These are phyloP conservation scores for Dothistroma pini DNA, from an alignment of 2,329 filamentous ascomycete species.

Conservation along the genomic window DNA sequence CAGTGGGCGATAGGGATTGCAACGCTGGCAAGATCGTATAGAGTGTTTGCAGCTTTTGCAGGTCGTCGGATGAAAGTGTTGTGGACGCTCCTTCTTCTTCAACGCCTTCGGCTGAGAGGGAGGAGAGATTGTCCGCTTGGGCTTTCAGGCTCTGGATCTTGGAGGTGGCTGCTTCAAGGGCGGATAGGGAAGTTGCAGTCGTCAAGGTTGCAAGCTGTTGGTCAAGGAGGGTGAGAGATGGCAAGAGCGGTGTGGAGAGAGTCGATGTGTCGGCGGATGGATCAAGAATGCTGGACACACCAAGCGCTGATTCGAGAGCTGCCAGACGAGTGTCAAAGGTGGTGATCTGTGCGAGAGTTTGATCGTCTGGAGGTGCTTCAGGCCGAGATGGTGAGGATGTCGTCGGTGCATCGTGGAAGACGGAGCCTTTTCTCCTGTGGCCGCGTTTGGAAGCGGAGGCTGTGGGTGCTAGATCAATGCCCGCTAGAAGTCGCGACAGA, in stretches of 20 bases:
- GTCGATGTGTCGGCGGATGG: constrained; percentile 56
- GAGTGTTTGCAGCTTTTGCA: constrained; percentile 83
- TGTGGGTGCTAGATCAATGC: constrained; percentile 47
- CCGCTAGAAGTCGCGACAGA: constrained; percentile 68
- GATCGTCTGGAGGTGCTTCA: constrained; percentile 36
- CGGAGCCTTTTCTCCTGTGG: constrained; percentile 8
- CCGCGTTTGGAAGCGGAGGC: constrained; percentile 9
- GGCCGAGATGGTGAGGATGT: constrained; percentile 8
- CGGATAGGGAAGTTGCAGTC: constrained; percentile 66
- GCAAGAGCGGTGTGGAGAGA: constrained; percentile 66
- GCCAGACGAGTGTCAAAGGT: constrained; percentile 82
- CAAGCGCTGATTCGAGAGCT: constrained; percentile 74
- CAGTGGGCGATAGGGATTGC: constrained; percentile 75
- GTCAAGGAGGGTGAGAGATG: constrained; percentile 75
- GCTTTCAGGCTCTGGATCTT: constrained; percentile 38
- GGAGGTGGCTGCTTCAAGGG: constrained; percentile 56
- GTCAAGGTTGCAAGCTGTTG: constrained; percentile 70
- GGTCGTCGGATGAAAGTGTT: constrained; percentile 56
- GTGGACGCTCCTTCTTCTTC: constrained; percentile 36
- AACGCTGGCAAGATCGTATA: constrained; percentile 88
- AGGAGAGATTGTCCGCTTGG: constrained; percentile 62
- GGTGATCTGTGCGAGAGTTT: constrained; percentile 73
- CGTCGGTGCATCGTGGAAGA: constrained; percentile 22
- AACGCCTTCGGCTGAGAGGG: constrained; percentile 11
- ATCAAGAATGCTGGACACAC: constrained; percentile 63